phyloP scores from a whole-genome alignment of 169 alveolate genomes.

The Cryptosporidium ubiquitum region DNA sequence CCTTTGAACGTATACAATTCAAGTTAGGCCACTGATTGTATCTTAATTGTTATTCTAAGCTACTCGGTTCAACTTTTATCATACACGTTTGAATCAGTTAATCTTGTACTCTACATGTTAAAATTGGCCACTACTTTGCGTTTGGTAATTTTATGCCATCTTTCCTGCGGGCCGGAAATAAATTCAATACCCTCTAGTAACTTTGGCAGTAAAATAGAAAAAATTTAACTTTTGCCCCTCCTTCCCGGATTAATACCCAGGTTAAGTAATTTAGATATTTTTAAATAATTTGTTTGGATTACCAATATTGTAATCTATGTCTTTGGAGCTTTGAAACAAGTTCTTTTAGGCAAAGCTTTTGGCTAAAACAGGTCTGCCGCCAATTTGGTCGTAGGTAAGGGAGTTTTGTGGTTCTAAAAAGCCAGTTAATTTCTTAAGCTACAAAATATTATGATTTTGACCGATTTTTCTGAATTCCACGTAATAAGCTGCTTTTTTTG shows the following conservation, averaged over 20 bases:
- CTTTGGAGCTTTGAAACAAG: not conserved
- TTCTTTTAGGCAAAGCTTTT: not conserved
- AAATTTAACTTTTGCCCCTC: slow-evolving; percentile 24
- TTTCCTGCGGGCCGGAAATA: slow-evolving; percentile 39
- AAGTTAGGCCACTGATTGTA: slow-evolving; percentile 12
- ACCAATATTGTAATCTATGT: not conserved
- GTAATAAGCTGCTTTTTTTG: not conserved
- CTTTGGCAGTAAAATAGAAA: slow-evolving; percentile 21
- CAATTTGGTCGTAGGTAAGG: not conserved
- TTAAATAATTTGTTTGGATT: not conserved
- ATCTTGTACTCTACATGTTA: slow-evolving; percentile 24
- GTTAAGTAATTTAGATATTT: not conserved
- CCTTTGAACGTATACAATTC: slow-evolving; percentile 10
- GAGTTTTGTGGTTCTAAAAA: not conserved
- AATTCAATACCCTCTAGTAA: not conserved
- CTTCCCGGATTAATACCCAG: not conserved
- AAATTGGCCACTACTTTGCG: slow-evolving; percentile 27
- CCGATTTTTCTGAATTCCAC: not conserved
- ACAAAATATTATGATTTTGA: not conserved
- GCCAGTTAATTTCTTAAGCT: not conserved
- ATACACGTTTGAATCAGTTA: slow-evolving; percentile 6
- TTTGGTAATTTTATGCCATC: slow-evolving; percentile 18
- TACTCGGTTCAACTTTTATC: slow-evolving; percentile 11
- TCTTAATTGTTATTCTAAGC: not conserved
- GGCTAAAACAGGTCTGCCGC: not conserved